Base-by-base conservation (phyloP, 2,329 filamentous ascomycete species). In the Clarireedia paspali region DNA sequence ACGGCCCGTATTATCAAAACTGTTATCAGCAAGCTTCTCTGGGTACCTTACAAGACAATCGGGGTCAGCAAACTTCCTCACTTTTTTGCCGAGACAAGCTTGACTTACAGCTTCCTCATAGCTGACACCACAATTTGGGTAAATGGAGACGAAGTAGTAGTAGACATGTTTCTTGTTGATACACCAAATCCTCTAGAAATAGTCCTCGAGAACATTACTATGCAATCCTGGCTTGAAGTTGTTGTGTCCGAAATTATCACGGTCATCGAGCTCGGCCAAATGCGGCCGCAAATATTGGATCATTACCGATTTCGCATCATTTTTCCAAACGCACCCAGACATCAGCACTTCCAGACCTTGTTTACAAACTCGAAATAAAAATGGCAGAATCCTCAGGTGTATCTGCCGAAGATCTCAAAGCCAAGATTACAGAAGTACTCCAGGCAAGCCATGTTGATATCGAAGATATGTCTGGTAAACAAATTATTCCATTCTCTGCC, bases 1-100 rank as follows among this genome's bases (percentile, higher is more conserved):
- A 82, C 81, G 71, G 54, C 94, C 94, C n/a, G 95, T 96, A 68
- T 99, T 99, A 70, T 99, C 94, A 80, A 91, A 99, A 62, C 87
- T 84, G 64, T 85, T 86, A 69, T 97, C 94, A 9, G 94, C 94
- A 44, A 96, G 77, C 58, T 84, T 83, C 68, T 95, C 89, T 0
- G 94, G 94, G 69, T 96, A 99, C 58, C 91, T 94, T 61, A 34
- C 47, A 38, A 51, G 36, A 23, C 23, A 30, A 50, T 24, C 15
- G 14, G 7, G 24, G 45, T 47, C 23, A 36, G 27, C 39, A 17
- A n/a, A 26, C 47, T 17, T 39, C 5, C 23, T 23, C n/a, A 44
- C 23, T 44, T 9, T 44, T 17, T 44, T 44, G 17, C 17, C 23
- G 45, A 52, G 20, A 34, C 40, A 56, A 57, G 34, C 26, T n/a